Conservation (phyloP, 805 yeast species). For the Lachancea dasiensis region DNA sequence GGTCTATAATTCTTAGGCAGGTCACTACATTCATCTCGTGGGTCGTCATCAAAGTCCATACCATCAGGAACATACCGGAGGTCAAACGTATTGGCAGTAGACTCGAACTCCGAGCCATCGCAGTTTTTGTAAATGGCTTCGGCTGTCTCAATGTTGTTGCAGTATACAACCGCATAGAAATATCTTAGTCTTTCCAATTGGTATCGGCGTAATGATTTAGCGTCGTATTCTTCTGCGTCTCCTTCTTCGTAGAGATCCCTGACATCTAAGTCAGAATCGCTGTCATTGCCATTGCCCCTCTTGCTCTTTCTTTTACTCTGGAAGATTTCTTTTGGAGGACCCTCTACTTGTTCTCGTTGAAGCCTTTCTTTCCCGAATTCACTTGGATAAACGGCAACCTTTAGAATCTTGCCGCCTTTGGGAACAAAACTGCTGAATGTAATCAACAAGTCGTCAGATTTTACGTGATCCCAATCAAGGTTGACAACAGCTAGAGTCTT, state of each 20-base stretch:
- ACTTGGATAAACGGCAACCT: conserved; percentile 76
- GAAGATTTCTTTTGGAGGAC: conserved; percentile 87
- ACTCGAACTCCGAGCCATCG: conserved; percentile 93
- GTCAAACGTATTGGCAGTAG: conserved; percentile 92
- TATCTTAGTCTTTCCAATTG: conserved; percentile 90
- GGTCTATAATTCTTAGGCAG: conserved; percentile 81
- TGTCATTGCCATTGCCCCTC: conserved; percentile 37
- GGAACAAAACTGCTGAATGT: conserved; percentile 85
- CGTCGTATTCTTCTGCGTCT: conserved; percentile 80
- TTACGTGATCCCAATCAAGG: conserved; percentile 95
- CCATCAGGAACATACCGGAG: conserved; percentile 89
- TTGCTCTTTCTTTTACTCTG: conserved; percentile 38
- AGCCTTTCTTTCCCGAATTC: conserved; percentile 90
- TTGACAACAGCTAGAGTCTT: conserved; percentile 83
- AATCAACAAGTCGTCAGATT: conserved; percentile 81
- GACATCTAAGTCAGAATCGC: conserved; percentile 55
- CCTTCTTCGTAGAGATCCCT: conserved; percentile 71
- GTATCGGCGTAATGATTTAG: conserved; percentile 76
- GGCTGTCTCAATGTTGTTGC: conserved; percentile 71
- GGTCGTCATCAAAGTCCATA: conserved; percentile 75
- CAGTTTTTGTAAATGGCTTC: conserved; percentile 73
- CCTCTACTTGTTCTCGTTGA: conserved; percentile 83
- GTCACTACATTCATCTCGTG: conserved; percentile 65
- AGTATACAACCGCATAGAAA: conserved; percentile 83
- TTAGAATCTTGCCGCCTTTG: conserved; percentile 56